A percentile compares a stretch with the other conserved stretches of the same genome.
phyloP scores from a whole-genome alignment of 2,329 filamentous ascomycete species.

The Tolypocladium cylindrosporum region DNA sequence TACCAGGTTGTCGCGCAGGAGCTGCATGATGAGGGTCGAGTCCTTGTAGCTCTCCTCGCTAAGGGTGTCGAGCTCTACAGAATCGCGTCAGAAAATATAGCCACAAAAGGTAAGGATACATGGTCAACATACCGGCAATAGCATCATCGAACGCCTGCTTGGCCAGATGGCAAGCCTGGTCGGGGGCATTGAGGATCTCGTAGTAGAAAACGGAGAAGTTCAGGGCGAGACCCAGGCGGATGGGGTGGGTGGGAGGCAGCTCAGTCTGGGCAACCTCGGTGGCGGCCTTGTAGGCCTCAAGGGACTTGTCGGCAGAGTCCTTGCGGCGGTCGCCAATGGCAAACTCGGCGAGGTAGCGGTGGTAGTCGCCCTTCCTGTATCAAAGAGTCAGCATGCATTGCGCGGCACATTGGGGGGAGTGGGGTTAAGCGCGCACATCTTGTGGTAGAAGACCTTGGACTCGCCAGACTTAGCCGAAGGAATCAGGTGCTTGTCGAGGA shows the following conservation, averaged over 20 bases:
- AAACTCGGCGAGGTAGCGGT: slow-evolving; percentile 97
- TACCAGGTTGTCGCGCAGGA: slow-evolving; percentile 93
- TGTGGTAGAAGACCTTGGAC: slow-evolving; percentile 99
- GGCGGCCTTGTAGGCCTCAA: slow-evolving; percentile 93
- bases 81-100: not conserved
- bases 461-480: slow-evolving; percentile 90
- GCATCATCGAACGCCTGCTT: slow-evolving; percentile 99
- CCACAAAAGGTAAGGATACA: not conserved
- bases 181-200: slow-evolving; percentile 97
- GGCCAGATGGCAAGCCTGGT: slow-evolving; percentile 95
- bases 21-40: slow-evolving; percentile 97
- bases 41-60: slow-evolving; percentile 99
- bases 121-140: slow-evolving; percentile 56
- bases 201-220: slow-evolving; percentile 99
- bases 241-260: slow-evolving; percentile 93
- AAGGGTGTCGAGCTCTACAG: slow-evolving; percentile 80
- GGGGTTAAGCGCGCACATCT: slow-evolving; percentile 55
- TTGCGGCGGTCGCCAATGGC: slow-evolving; percentile 91
- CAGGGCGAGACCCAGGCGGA: slow-evolving; percentile 91
- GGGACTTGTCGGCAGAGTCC: slow-evolving; percentile 84
- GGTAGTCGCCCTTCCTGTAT: slow-evolving; percentile 95
- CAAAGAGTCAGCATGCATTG: slow-evolving; percentile 1
- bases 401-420: too few relatives aligned
- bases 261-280: slow-evolving; percentile 98
- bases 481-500: slow-evolving; percentile 89